Evolutionary conservation across 1,139 yeast species (phyloP).

Genomic region (Pichia sp.): DNA sequence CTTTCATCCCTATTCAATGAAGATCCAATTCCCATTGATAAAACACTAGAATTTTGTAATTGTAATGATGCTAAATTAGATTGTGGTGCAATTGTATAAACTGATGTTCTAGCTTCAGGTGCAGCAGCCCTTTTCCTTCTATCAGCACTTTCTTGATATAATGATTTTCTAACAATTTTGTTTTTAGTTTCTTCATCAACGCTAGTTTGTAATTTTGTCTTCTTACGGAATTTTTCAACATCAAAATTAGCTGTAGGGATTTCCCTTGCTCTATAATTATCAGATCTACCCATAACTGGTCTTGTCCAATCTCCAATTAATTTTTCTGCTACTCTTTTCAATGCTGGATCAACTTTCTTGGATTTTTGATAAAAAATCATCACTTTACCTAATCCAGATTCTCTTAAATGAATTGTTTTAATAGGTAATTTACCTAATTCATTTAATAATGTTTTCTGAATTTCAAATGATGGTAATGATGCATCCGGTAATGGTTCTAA

Average conservation of each 20-base stretch:
- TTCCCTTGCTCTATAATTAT: conserved; percentile 84
- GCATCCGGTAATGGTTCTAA: conserved; percentile 97
- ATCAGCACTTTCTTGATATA: conserved; percentile 88
- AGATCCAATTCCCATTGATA: conserved; percentile 44
- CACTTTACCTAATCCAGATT: conserved; percentile 90
- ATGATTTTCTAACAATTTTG: conserved; percentile 41
- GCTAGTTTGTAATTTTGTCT: conserved; percentile 25
- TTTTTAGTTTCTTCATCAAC: conserved; percentile 14
- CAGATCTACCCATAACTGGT: conserved; percentile 93
- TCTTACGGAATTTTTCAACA: conserved; percentile 46
- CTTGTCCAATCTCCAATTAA: conserved; percentile 97
- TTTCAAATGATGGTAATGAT: conserved; percentile 92
- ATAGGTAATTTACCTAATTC: conserved; percentile 78
- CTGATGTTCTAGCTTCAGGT: conserved; percentile 82
- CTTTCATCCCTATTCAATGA: conserved; percentile 60
- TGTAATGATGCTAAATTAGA: conserved; percentile 43
- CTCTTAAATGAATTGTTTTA: conserved; percentile 90
- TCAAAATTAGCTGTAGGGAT: conserved; percentile 69
- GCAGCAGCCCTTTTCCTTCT: conserved; percentile 92
- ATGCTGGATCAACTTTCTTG: conserved; percentile 77
- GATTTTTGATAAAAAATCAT: conserved; percentile 90
- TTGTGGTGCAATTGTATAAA: conserved; percentile 85
- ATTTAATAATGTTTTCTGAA: conserved; percentile 78
- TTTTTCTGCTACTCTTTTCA: conserved; percentile 84
- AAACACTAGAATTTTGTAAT: conserved; percentile 28